A percentile compares a stretch with the other conserved stretches of the same genome.
Conservation (phyloP, 2,329 filamentous ascomycete genomes). For the Botryotinia convoluta region DNA sequence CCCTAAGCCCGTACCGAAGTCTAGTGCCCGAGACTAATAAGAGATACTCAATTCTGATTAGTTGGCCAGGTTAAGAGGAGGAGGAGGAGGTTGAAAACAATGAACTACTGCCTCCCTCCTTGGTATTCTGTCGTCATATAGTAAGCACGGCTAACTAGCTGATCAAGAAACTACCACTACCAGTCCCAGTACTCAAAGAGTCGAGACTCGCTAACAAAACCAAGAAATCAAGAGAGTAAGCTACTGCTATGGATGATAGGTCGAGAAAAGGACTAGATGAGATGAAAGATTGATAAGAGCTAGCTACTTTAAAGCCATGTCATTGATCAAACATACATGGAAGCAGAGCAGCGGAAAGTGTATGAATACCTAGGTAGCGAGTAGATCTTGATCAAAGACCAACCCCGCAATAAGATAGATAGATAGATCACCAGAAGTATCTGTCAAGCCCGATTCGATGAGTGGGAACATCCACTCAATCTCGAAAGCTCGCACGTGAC, state of each 20-base stretch:
- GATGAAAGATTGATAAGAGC: neutral
- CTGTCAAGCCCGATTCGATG: neutral
- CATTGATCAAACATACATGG: too few species aligned
- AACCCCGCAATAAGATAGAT: neutral
- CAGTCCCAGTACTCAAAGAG: neutral
- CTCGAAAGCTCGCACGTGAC: neutral
- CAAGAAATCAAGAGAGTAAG: neutral
- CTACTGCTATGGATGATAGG: neutral
- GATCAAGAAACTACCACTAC: neutral
- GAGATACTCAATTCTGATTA: neutral
- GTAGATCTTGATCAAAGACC: neutral
- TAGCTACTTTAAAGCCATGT: neutral
- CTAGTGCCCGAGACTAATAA: neutral
- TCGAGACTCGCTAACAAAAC: neutral
- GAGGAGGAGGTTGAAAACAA: neutral
- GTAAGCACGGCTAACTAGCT: neutral
- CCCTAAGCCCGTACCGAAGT: neutral
- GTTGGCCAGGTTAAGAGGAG: neutral
- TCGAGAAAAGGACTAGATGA: neutral
- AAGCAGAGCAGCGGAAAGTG: too few species aligned
- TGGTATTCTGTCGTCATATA: neutral
- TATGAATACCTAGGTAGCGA: too few species aligned
- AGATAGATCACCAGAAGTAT: neutral
- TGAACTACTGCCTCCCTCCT: neutral
- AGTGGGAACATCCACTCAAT: neutral